phyloP scores from a whole-genome alignment of 352 stramenopile genomes.

The Phytophthora colocasiae region DNA sequence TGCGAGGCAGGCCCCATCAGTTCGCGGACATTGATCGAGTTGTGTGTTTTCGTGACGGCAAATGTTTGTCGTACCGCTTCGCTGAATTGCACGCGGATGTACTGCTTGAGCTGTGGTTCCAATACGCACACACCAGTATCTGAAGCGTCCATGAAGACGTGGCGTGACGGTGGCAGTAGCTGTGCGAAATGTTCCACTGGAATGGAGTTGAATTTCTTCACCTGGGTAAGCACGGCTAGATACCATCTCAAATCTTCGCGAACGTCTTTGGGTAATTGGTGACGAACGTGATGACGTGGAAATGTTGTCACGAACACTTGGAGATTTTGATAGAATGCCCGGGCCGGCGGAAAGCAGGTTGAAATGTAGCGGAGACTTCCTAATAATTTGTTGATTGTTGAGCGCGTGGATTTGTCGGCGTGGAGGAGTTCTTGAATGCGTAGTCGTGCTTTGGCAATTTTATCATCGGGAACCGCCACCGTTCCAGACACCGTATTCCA shows the following conservation, averaged over 20 bases:
- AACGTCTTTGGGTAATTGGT: background rate
- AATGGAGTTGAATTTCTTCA: conserved; percentile 10
- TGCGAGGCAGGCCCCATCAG: conserved; percentile 10
- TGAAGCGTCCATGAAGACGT: conserved; percentile 18
- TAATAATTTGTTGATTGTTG: conserved; percentile 4
- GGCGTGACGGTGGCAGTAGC: background rate
- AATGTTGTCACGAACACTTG: conserved; percentile 8
- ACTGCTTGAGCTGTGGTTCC: conserved; percentile 20
- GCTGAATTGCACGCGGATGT: conserved; percentile 11
- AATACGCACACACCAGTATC: conserved; percentile 7
- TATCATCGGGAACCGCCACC: background rate
- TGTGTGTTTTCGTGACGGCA: background rate
- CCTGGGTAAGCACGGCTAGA: background rate
- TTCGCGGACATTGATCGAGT: conserved; percentile 25
- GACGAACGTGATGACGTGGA: background rate
- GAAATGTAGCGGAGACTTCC: conserved; percentile 18
- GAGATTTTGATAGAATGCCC: conserved; percentile 18
- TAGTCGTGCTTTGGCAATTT: conserved; percentile 5
- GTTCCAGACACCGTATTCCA: conserved; percentile 4
- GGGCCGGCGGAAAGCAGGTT: conserved; percentile 12
- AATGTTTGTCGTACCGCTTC: background rate
- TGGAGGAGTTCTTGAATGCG: no score
- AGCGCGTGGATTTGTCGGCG: background rate
- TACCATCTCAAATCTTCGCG: conserved; percentile 3
- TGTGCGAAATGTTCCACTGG: conserved; percentile 7